A percentile compares a stretch with the other conserved stretches of the same genome.
Conservation (phyloP, 257 asterid species). For the Solanum ossicruentum region DNA sequence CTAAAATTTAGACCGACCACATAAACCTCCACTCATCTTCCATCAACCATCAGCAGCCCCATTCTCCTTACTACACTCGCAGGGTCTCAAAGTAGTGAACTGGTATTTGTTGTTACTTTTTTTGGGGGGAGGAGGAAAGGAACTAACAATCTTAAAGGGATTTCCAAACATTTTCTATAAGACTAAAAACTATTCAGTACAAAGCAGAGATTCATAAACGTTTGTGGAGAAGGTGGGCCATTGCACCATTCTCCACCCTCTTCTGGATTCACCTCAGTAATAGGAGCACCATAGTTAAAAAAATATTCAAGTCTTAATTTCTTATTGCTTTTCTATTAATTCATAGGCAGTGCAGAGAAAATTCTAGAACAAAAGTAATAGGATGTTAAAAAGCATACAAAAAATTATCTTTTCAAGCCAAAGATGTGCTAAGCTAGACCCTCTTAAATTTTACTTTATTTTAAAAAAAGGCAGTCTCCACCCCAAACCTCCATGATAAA, state of each 20-base stretch:
- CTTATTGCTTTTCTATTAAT: background rate
- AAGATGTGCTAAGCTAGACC: background rate
- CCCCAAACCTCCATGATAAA: background rate
- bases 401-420: background rate
- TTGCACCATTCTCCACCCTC: background rate
- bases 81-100: background rate
- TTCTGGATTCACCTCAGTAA: background rate
- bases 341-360: background rate
- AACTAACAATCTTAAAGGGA: background rate
- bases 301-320: background rate
- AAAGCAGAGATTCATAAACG: background rate
- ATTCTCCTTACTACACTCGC: background rate
- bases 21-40: background rate
- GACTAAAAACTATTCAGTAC: background rate
- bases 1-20: background rate
- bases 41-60: background rate
- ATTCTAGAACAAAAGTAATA: background rate
- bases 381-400: background rate
- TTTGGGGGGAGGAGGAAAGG: background rate
- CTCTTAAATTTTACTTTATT: background rate
- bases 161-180: background rate
- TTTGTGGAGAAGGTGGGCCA: background rate
- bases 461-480: background rate
- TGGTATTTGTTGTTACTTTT: background rate
- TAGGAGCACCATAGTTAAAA: background rate